Percentiles rank a stretch among this genome's conserved stretches.
Conservation (phyloP, 1,139 yeast species). For the Saccharomyces hybrid region DNA sequence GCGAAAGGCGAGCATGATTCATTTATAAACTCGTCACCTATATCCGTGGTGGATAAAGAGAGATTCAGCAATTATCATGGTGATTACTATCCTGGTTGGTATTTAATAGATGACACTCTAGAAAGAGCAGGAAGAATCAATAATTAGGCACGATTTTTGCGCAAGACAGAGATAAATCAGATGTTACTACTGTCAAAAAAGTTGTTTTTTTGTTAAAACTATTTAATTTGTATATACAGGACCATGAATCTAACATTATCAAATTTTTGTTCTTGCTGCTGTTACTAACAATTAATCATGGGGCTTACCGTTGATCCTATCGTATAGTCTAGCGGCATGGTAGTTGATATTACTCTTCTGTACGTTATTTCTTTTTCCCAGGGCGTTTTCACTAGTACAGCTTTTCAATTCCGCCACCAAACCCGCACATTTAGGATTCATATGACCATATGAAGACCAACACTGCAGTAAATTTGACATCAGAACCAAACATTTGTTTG, state of each 20-base stretch:
- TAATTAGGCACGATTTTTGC: not conserved
- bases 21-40: not conserved
- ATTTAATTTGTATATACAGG: slow-evolving; percentile 1
- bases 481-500: slow-evolving; percentile 66
- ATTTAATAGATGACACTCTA: slow-evolving; percentile 22
- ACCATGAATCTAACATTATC: not conserved
- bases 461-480: slow-evolving; percentile 86
- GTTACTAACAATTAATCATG: slow-evolving; percentile 43
- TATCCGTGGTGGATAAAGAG: slow-evolving; percentile 1
- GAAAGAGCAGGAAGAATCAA: slow-evolving; percentile 31
- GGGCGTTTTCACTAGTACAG: slow-evolving; percentile 34
- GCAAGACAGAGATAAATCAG: not conserved
- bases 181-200: not conserved
- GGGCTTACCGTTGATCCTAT: slow-evolving; percentile 67
- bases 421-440: slow-evolving; percentile 54
- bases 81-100: slow-evolving; percentile 32
- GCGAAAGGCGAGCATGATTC: not conserved
- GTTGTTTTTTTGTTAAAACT: not conserved
- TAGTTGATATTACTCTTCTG: slow-evolving; percentile 49
- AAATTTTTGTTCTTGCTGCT: slow-evolving; percentile 1
- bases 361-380: slow-evolving; percentile 22
- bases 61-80: slow-evolving; percentile 3
- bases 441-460: slow-evolving; percentile 95
- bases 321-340: slow-evolving; percentile 76
- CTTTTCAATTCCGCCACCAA: slow-evolving; percentile 52